phyloP scores from a whole-genome alignment of 352 stramenopile genomes.

The Globisporangium paddicum region DNA sequence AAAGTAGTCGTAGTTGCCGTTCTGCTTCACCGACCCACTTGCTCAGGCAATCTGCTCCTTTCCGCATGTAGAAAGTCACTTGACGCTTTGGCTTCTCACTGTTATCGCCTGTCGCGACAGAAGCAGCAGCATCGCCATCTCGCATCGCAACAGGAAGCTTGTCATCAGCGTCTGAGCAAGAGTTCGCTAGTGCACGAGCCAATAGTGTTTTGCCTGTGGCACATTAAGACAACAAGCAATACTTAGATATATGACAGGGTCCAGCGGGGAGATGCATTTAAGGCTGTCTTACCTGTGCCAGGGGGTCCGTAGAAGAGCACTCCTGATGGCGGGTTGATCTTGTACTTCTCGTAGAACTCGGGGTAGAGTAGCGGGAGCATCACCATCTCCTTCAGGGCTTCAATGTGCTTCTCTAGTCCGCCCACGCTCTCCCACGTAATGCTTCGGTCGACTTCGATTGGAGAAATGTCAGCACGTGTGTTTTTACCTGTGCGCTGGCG shows the following conservation, averaged over 20 bases:
- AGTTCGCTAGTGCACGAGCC: slow-evolving; percentile 87
- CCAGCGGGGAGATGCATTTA: too few species aligned
- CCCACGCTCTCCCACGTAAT: slow-evolving; percentile 87
- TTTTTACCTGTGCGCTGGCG: slow-evolving; percentile 29
- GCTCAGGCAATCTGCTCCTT: slow-evolving; percentile 87
- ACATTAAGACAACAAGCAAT: too few species aligned
- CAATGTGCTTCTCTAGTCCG: slow-evolving; percentile 80
- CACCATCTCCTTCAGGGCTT: slow-evolving; percentile 93
- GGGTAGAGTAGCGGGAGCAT: slow-evolving; percentile 91
- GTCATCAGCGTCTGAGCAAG: slow-evolving; percentile 46
- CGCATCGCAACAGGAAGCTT: slow-evolving; percentile 6
- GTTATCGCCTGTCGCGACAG: slow-evolving; percentile 1
- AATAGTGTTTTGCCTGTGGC: too few species aligned
- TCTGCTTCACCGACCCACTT: slow-evolving; percentile 94
- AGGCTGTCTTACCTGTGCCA: slow-evolving; percentile 90
- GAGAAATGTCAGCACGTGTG: slow-evolving; percentile 71
- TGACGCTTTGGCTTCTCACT: slow-evolving; percentile 31
- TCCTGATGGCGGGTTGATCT: slow-evolving; percentile 72
- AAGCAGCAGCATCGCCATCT: slow-evolving; percentile 13
- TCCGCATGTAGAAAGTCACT: slow-evolving; percentile 94
- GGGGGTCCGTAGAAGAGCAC: slow-evolving; percentile 90
- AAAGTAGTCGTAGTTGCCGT: slow-evolving; percentile 86
- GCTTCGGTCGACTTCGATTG: slow-evolving; percentile 75
- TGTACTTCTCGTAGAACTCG: slow-evolving; percentile 91
- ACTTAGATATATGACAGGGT: too few species aligned